Conservation (phyloP, 192 early-diverging fungal species). For the Umbelopsis sp. region DNA sequence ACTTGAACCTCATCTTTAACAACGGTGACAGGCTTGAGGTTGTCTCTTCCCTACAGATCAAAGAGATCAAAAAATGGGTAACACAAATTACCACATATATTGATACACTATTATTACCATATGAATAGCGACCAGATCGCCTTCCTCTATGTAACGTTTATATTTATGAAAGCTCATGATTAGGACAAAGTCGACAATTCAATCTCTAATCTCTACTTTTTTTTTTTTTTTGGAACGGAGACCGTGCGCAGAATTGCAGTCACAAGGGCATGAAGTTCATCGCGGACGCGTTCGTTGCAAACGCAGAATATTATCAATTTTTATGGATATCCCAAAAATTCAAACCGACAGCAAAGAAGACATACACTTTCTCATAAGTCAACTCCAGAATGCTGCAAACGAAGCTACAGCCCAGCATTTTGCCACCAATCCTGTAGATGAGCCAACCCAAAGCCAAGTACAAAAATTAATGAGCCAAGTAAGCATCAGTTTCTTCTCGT, state of each 20-base stretch:
- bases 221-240: not conserved
- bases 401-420: slow-evolving; percentile 12
- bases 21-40: slow-evolving; percentile 66
- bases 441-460: not conserved
- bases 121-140: slow-evolving; percentile 79
- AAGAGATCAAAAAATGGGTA: not conserved
- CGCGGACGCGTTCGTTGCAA: slow-evolving; percentile 1
- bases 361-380: slow-evolving; percentile 21
- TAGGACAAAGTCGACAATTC: not conserved
- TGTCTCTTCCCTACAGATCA: slow-evolving; percentile 61
- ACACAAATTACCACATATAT: not conserved
- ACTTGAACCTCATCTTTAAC: slow-evolving; percentile 61
- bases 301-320: not conserved
- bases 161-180: slow-evolving; percentile 36
- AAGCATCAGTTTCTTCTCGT: not conserved
- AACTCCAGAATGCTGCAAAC: slow-evolving; percentile 7
- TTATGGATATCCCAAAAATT: slow-evolving; percentile 19
- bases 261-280: too few species aligned
- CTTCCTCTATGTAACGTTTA: slow-evolving; percentile 64
- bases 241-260: slow-evolving; percentile 8
- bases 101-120: slow-evolving; percentile 47
- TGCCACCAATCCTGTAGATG: not conserved
- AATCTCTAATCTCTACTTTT: not conserved
- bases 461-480: slow-evolving; percentile 5
- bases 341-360: slow-evolving; percentile 24